A percentile compares a stretch with the other conserved stretches of the same genome.
Conservation (phyloP, 129 eudicot species). For the Mikania micrantha region DNA sequence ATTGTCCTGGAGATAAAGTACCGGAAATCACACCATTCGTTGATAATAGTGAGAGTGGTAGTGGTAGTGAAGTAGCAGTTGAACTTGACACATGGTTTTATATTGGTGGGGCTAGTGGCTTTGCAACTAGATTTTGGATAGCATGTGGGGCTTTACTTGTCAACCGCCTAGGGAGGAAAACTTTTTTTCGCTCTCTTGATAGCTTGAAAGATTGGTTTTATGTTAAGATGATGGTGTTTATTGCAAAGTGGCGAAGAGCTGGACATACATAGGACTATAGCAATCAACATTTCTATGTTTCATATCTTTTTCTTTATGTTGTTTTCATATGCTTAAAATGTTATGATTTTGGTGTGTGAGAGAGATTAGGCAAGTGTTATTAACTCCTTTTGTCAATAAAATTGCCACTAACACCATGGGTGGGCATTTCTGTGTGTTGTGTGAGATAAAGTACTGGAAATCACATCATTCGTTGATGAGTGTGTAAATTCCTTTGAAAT, state of each 20-base stretch:
- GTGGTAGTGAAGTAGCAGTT: not conserved
- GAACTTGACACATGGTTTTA: slow-evolving; percentile 6
- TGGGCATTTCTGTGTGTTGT: not conserved
- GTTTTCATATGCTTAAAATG: not conserved
- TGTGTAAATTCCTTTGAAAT: no score
- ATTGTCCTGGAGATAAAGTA: not conserved
- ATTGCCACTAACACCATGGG: not conserved
- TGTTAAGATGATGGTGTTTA: not conserved
- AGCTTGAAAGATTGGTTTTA: not conserved
- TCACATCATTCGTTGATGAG: no score
- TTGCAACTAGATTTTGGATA: slow-evolving; percentile 6
- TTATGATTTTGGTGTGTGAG: not conserved
- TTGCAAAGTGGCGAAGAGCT: not conserved
- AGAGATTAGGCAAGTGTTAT: not conserved
- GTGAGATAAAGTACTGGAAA: no score
- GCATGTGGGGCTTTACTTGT: not conserved
- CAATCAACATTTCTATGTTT: not conserved
- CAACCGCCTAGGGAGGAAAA: not conserved
- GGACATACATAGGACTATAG: not conserved
- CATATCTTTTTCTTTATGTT: not conserved
- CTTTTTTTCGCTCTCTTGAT: not conserved
- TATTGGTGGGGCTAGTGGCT: slow-evolving; percentile 3
- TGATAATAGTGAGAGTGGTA: not conserved
- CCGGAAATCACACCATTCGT: not conserved
- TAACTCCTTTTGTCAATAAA: not conserved